Conservation (phyloP, 768 basidiomycete species). For the Boletus sensibilis region DNA sequence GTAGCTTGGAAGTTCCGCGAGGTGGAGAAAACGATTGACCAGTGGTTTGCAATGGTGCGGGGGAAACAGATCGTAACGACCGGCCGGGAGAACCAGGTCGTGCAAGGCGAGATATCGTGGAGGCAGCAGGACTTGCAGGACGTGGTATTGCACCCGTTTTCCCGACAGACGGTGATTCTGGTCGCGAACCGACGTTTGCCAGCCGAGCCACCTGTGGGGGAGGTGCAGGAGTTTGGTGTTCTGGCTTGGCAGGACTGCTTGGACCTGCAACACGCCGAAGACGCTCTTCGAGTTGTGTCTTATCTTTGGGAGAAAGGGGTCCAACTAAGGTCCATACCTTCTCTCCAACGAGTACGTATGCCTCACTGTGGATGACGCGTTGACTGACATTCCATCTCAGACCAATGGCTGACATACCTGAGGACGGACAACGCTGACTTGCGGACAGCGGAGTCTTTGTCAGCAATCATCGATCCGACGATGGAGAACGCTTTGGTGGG, state of each 20-base stretch:
- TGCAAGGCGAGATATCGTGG: conserved; percentile 39
- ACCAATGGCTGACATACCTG: conserved; percentile 51
- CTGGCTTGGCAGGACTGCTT: conserved; percentile 41
- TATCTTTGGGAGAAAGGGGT: conserved; percentile 76
- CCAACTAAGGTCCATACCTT: conserved; percentile 82
- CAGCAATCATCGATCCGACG: conserved; percentile 77
- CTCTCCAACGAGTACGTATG: conserved; percentile 80
- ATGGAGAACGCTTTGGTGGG: conserved; percentile 76
- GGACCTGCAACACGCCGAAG: conserved; percentile 78
- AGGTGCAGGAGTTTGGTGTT: conserved; percentile 42
- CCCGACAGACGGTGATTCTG: conserved; percentile 47
- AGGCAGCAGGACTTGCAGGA: conserved; percentile 47
- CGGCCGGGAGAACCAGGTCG: conserved; percentile 44
- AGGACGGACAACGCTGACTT: conserved; percentile 82
- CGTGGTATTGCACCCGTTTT: conserved; percentile 47
- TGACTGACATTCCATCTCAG: conserved; percentile 5
- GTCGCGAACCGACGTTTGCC: conserved; percentile 42
- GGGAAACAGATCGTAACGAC: conserved; percentile 37
- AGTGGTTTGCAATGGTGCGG: conserved; percentile 36
- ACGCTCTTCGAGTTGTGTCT: conserved; percentile 88
- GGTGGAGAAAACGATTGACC: conserved; percentile 52
- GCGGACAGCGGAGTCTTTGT: conserved; percentile 86
- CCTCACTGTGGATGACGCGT: conserved; percentile 54
- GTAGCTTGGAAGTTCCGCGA: conserved; percentile 42
- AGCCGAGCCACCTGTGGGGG: conserved; percentile 56